Percentiles rank a stretch among this genome's conserved stretches.
These are phyloP conservation scores for Brassica nigra DNA, from an alignment of 345 rosid genomes.

Conservation along the genomic window DNA sequence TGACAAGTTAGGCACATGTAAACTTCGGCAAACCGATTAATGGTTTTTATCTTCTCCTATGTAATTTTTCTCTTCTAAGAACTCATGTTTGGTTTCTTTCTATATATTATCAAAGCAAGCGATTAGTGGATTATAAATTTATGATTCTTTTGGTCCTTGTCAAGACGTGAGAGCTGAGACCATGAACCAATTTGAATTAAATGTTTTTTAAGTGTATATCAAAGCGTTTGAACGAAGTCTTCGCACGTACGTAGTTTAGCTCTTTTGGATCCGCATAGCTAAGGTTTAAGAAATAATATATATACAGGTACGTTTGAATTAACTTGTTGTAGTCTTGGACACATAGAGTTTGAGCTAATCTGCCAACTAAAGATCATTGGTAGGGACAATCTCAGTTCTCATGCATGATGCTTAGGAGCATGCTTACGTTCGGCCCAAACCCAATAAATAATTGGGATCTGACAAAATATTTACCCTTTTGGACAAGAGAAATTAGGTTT, in stretches of 20 bases:
- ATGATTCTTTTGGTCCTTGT: background rate
- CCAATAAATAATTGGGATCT: background rate
- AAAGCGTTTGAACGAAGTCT: background rate
- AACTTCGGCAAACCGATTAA: background rate
- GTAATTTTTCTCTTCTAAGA: background rate
- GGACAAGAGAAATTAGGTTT: background rate
- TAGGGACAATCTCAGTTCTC: background rate
- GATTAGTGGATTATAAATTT: background rate
- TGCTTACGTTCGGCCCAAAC: background rate
- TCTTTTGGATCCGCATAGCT: background rate
- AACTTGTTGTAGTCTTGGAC: background rate
- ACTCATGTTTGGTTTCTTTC: background rate
- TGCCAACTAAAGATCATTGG: background rate
- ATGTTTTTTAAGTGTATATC: background rate
- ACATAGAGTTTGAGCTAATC: background rate
- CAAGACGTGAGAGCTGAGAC: background rate
- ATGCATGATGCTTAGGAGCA: background rate
- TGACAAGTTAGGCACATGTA: slow-evolving; percentile 15
- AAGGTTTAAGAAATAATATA: background rate
- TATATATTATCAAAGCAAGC: background rate
- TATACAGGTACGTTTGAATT: background rate
- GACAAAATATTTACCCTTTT: background rate
- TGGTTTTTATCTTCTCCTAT: slow-evolving; percentile 7
- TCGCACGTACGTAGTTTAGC: background rate
- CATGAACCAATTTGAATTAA: background rate